Evolutionary conservation across 2,329 filamentous ascomycete genomes (phyloP).

Genomic region (Rutstroemia sp.): DNA sequence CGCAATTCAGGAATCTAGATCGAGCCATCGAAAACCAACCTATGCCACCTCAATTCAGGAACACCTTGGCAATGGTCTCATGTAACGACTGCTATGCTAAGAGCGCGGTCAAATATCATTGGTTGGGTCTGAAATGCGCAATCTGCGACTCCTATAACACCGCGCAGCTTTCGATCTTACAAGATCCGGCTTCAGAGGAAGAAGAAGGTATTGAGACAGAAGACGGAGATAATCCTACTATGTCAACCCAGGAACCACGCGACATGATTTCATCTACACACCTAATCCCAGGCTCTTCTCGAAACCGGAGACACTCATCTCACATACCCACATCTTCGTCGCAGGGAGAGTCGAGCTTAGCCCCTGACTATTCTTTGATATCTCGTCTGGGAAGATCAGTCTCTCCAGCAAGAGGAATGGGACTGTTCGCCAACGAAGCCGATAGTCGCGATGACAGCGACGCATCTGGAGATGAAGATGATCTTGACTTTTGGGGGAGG

Average conservation of each 20-base stretch:
- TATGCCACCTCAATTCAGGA: constrained; percentile 78
- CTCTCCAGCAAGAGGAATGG: constrained; percentile 27
- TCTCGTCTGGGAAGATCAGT: constrained; percentile 28
- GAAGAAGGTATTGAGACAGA: constrained; percentile 14
- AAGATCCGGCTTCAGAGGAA: constrained; percentile 30
- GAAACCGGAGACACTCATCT: constrained; percentile 27
- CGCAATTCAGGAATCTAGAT: constrained; percentile 86
- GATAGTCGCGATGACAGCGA: constrained; percentile 39
- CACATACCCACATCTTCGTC: constrained; percentile 17
- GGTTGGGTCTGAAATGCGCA: constrained; percentile 85
- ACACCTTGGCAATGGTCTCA: constrained; percentile 74
- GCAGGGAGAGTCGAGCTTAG: constrained; percentile 12
- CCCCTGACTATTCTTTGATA: constrained; percentile 21
- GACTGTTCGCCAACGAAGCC: constrained; percentile 19
- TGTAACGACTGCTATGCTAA: constrained; percentile 95
- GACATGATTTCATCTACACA: constrained; percentile 12
- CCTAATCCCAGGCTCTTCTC: constrained; percentile 9
- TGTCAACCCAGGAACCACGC: constrained; percentile 12
- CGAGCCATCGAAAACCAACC: constrained; percentile 81
- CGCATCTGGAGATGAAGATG: constrained; percentile 41
- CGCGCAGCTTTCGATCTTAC: constrained; percentile 54
- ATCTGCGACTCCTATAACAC: constrained; percentile 67
- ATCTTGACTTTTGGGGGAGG: constrained; percentile 40
- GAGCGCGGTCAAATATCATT: constrained; percentile 83
- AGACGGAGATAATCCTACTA: constrained; percentile 17